Evolutionary conservation across 2,329 filamentous ascomycete genomes (phyloP).

Genomic region (Alternaria novae-zelandiae): DNA sequence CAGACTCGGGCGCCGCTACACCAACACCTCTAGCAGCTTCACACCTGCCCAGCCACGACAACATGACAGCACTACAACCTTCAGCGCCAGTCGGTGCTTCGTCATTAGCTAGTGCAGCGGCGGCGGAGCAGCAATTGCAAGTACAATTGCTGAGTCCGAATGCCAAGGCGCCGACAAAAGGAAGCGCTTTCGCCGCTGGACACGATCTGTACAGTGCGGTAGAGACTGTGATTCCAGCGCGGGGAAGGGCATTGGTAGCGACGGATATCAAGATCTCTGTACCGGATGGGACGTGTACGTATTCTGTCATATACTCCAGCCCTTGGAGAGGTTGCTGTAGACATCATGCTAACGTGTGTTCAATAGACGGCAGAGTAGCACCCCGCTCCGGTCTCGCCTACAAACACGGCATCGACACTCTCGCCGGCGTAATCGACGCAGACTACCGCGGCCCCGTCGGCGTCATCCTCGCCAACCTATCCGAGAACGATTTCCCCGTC

Average conservation of each 20-base stretch:
- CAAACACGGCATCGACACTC: slow-evolving; percentile 96
- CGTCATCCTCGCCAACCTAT: slow-evolving; percentile 93
- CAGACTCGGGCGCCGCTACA: slow-evolving; percentile 44
- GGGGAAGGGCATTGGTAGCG: slow-evolving; percentile 85
- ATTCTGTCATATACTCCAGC: background rate
- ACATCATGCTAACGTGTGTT: background rate
- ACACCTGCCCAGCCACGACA: slow-evolving; percentile 23
- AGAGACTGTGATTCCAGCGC: slow-evolving; percentile 75
- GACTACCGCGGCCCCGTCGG: slow-evolving; percentile 96
- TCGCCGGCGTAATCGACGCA: slow-evolving; percentile 95
- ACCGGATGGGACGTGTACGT: slow-evolving; percentile 85
- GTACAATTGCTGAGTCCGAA: slow-evolving; percentile 86
- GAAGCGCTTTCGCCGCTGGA: slow-evolving; percentile 86
- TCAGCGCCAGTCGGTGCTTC: slow-evolving; percentile 30
- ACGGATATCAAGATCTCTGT: slow-evolving; percentile 93
- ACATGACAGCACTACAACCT: slow-evolving; percentile 24
- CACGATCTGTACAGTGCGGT: slow-evolving; percentile 89
- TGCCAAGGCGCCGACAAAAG: slow-evolving; percentile 84
- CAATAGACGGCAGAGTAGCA: slow-evolving; percentile 81
- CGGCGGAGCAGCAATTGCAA: slow-evolving; percentile 65
- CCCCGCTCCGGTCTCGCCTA: slow-evolving; percentile 88
- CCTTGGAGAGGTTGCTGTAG: background rate
- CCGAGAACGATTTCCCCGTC: slow-evolving; percentile 79
- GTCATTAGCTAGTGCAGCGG: slow-evolving; percentile 30
- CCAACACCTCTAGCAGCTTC: slow-evolving; percentile 40